These are phyloP conservation scores for Colletotrichum sansevieriae DNA, from an alignment of 2,329 filamentous ascomycete genomes.

Conservation along the genomic window DNA sequence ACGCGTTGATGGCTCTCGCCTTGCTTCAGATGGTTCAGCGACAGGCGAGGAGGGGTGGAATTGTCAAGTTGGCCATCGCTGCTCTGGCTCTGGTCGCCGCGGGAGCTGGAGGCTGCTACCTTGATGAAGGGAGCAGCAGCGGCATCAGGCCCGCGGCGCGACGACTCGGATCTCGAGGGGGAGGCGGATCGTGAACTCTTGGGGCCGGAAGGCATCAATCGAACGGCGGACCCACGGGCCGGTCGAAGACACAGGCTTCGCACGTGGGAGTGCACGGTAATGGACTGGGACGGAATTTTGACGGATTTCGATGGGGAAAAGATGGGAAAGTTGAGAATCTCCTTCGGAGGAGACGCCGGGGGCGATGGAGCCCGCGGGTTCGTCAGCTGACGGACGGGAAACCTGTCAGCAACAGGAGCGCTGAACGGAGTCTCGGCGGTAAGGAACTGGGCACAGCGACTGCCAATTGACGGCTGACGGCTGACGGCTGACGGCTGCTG, in stretches of 20 bases:
- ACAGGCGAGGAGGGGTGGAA: constrained; percentile 13
- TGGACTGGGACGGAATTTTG: constrained; percentile 22
- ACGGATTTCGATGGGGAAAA: background rate
- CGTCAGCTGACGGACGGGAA: too few relatives aligned
- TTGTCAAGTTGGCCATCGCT: constrained; percentile 21
- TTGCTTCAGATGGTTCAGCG: constrained; percentile 34
- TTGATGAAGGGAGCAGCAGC: background rate
- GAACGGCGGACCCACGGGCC: constrained; percentile 29
- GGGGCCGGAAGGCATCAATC: constrained; percentile 40
- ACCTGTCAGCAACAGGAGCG: too few relatives aligned
- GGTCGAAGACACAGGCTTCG: constrained; percentile 13
- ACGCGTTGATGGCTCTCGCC: constrained; percentile 39
- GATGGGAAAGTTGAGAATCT: constrained; percentile 2
- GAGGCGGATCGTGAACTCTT: constrained; percentile 37
- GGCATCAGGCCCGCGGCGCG: background rate
- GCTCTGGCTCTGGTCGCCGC: background rate
- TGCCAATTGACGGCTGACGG: too few relatives aligned
- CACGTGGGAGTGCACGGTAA: constrained; percentile 26
- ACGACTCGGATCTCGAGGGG: constrained; percentile 23
- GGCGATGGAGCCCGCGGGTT: background rate
- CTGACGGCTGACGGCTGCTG: too few relatives aligned
- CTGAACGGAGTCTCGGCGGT: background rate
- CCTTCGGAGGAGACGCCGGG: background rate
- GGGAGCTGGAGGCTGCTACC: background rate
- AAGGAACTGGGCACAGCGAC: too few relatives aligned